phyloP scores from a whole-genome alignment of 495 filamentous ascomycete genomes.

The Paragyromitra xinjiangensis region DNA sequence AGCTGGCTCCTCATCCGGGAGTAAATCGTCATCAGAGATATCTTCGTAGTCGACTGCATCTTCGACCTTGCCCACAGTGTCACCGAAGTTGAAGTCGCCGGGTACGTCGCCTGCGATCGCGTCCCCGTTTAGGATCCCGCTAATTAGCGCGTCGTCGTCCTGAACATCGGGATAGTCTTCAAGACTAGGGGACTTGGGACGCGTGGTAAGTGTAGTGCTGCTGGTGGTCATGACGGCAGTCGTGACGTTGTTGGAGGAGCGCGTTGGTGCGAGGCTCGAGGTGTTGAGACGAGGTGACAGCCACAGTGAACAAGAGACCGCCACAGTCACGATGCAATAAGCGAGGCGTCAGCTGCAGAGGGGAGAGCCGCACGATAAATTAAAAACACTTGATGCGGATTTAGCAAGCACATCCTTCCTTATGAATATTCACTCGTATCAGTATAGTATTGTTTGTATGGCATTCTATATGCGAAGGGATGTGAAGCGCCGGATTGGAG shows the following conservation, averaged over 20 bases:
- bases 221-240: conserved; percentile 31
- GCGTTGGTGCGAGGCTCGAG: conserved; percentile 5
- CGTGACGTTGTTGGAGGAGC: conserved; percentile 7
- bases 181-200: conserved; percentile 22
- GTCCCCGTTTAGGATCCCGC: conserved; percentile 46
- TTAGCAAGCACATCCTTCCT: background rate
- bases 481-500: background rate
- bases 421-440: background rate
- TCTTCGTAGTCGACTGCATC: conserved; percentile 90
- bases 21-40: conserved; percentile 76
- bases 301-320: conserved; percentile 15
- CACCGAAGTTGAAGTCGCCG: conserved; percentile 52
- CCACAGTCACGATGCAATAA: background rate
- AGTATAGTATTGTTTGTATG: background rate
- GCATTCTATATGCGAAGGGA: background rate
- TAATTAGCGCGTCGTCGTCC: conserved; percentile 54
- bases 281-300: conserved; percentile 9
- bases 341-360: background rate
- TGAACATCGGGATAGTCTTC: conserved; percentile 9
- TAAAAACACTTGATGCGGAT: background rate
- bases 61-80: conserved; percentile 72
- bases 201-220: conserved; percentile 13
- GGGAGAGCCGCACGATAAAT: background rate
- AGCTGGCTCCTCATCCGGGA: conserved; percentile 68
- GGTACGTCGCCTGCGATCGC: conserved; percentile 50